phyloP scores from a whole-genome alignment of 192 early-diverging fungal species.

The Podila clonocystis region DNA sequence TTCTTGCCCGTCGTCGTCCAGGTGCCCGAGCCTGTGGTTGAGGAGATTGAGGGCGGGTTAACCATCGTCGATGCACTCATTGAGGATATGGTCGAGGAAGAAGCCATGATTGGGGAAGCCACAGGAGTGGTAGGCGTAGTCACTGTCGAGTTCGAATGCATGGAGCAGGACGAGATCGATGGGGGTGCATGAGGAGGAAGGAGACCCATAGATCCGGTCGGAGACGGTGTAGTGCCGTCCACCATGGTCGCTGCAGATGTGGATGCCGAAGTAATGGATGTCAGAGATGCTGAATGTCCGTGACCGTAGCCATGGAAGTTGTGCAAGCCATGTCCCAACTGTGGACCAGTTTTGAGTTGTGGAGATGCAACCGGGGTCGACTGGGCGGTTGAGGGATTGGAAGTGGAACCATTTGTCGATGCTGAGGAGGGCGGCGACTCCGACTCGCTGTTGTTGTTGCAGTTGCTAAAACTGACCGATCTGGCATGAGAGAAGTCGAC shows the following conservation, averaged over 20 bases:
- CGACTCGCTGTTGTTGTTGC: neutral
- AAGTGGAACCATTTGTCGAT: neutral
- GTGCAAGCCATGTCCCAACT: neutral
- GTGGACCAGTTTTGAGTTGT: neutral
- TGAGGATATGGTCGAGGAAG: neutral
- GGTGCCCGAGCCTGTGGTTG: neutral
- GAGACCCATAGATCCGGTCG: neutral
- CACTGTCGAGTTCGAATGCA: neutral
- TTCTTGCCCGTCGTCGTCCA: conserved; percentile 25
- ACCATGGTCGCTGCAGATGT: conserved; percentile 3
- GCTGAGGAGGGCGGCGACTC: neutral
- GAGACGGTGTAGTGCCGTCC: neutral
- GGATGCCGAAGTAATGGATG: conserved; percentile 13
- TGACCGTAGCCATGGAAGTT: neutral
- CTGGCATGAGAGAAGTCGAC: neutral
- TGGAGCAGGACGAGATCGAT: neutral
- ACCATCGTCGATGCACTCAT: conserved; percentile 2
- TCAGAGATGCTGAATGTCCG: conserved; percentile 14
- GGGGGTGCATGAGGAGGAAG: neutral
- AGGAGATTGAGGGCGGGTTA: neutral
- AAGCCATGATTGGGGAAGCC: neutral
- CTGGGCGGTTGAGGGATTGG: neutral
- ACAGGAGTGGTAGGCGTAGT: neutral
- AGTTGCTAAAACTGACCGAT: neutral
- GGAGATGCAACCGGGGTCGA: conserved; percentile 28